Percentiles rank a stretch among this genome's conserved stretches.
phyloP scores from a whole-genome alignment of 306 rosid species.

The Acmispon strigosus region DNA sequence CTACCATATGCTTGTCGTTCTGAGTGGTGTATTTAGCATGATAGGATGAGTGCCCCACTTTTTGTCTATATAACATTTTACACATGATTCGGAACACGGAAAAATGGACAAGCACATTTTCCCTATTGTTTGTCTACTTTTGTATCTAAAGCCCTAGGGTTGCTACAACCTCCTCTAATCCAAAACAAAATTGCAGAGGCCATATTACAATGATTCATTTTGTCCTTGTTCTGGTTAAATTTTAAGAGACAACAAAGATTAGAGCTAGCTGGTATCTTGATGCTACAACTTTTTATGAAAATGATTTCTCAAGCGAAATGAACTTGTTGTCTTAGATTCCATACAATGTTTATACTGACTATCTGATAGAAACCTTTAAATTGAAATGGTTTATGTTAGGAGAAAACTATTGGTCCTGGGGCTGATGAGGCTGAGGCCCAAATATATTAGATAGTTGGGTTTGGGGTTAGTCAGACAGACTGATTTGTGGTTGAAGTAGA shows the following conservation, averaged over 20 bases:
- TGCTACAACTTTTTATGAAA: background rate
- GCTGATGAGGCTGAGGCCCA: too few relatives aligned
- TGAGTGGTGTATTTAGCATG: slow-evolving; percentile 9
- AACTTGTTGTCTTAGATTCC: background rate
- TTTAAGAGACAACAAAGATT: background rate
- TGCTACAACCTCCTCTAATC: background rate
- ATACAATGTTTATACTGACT: background rate
- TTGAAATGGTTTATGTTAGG: too few relatives aligned
- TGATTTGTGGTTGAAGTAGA: too few relatives aligned
- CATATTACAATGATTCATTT: background rate
- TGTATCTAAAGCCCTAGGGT: background rate
- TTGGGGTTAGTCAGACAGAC: too few relatives aligned
- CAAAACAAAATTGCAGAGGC: background rate
- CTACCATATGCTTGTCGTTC: background rate
- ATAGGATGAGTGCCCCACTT: background rate
- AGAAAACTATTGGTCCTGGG: too few relatives aligned
- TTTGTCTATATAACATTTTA: background rate
- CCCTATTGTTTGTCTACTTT: background rate
- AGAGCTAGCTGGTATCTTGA: background rate
- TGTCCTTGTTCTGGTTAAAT: background rate
- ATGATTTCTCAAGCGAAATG: background rate
- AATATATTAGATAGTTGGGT: too few relatives aligned
- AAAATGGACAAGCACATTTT: background rate
- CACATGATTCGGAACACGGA: background rate
- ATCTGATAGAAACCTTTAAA: background rate